Evolutionary conservation across 2,329 filamentous ascomycete genomes (phyloP), one percentile per base, ranked within the genome.

Genomic region (Eutypa lata): DNA sequence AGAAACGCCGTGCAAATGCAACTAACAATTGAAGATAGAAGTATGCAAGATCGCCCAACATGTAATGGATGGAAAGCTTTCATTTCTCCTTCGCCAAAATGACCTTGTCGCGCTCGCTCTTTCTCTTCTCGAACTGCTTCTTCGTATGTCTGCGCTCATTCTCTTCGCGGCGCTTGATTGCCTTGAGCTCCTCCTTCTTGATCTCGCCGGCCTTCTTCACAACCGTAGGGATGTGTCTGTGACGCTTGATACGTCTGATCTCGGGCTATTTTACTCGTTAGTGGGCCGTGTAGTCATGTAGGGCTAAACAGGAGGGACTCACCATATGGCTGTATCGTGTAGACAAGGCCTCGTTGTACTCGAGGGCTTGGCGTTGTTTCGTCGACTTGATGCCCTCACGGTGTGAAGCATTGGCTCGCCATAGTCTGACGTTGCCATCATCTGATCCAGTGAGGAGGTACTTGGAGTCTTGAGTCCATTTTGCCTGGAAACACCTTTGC

Each of bases 171-270:
- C 90, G 81, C 84, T 96, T 96, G 70, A 97, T 89, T 33, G 90
- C 83, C 71, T 85, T 86, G 64, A 97, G 71, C 72, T 97, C 94
- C 67, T 95, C 91, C 53, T 76, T 76, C 84, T 99, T 99, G 74
- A 97, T 97, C 77, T 96, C 89, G 47, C 82, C 86, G 3, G 93
- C 93, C 83, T 97, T 97, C 86, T 96, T 97, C 60, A 97, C 85
- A 53, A 91, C 85, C 78, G 91, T 90, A 19, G 94, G 94, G 57
- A 97, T 75, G 73, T 97, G 94, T 57, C 94, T 84, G 72, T 99
- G 94, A 49, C 91, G 83, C 65, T 87, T 87, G 71, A 99, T 99
- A 51, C 95, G 84, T 63, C 86, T 84, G 61, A 99, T 89, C 73
- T 99, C 93, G 48, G 94, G 94, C 65, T 67, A 21, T 44, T 7